phyloP scores from a whole-genome alignment of 108 stramenopile species.

The Nitzschia sp. region DNA sequence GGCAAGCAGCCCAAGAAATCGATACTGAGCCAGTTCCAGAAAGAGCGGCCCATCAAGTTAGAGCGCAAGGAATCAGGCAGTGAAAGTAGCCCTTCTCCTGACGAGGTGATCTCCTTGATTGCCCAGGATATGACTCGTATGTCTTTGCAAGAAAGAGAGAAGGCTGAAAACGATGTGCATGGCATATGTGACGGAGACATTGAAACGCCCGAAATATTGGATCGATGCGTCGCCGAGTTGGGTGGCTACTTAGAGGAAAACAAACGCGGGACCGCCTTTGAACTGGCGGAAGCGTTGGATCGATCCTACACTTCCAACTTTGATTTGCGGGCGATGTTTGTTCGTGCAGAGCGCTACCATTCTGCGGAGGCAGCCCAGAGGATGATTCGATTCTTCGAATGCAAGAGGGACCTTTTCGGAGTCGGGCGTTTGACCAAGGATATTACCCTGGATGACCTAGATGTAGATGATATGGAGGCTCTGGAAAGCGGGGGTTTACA shows the following conservation, averaged over 20 bases:
- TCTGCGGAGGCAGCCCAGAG: slow-evolving; percentile 12
- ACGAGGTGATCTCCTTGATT: slow-evolving; percentile 7
- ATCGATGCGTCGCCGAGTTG: slow-evolving; percentile 4
- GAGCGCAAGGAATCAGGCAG: too few relatives aligned
- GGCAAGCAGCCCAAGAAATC: too few relatives aligned
- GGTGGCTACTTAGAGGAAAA: background rate
- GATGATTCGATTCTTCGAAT: slow-evolving; percentile 17
- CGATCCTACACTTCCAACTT: slow-evolving; percentile 1
- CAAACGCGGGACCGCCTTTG: slow-evolving; percentile 8
- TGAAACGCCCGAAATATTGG: slow-evolving; percentile 6
- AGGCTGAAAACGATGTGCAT: slow-evolving; percentile 18
- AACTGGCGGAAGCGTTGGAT: slow-evolving; percentile 16
- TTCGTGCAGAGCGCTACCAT: slow-evolving; percentile 20
- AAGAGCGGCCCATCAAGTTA: too few relatives aligned
- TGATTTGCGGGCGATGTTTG: slow-evolving; percentile 23
- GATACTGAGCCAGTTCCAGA: too few relatives aligned
- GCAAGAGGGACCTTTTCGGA: slow-evolving; percentile 22
- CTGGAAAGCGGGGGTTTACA: slow-evolving; percentile 11
- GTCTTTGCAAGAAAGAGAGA: slow-evolving; percentile 18
- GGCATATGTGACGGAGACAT: slow-evolving; percentile 2
- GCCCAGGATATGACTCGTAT: slow-evolving; percentile 9
- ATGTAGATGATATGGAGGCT: slow-evolving; percentile 9
- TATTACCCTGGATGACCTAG: slow-evolving; percentile 16
- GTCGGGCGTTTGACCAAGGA: slow-evolving; percentile 8
- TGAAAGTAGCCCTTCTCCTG: background rate